Base-by-base conservation (phyloP, 2,329 filamentous ascomycete genomes). In the Aspergillus tamarii region DNA sequence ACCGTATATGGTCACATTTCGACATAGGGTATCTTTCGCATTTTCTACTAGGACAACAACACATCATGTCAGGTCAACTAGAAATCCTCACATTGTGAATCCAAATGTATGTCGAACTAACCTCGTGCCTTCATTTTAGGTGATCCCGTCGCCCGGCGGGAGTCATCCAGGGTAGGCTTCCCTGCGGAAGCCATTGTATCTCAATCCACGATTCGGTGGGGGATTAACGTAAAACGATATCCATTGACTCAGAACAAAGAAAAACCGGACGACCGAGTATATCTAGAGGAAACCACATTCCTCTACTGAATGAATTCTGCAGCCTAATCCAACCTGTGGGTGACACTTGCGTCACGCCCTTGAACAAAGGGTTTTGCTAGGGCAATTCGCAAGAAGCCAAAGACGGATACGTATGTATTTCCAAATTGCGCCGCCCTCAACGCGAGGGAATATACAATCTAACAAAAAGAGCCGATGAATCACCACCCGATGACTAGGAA, bases 1-100 rank as follows among this genome's bases (percentile, higher is more conserved):
- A 61, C 93, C 93, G 78, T 96, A 97, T 72, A 97, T 96, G 66
- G 93, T 87, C 66, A 97, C 90, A 80, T 97, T 97, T 74, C 93
- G 90, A 81, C 93, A 97, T 62, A 94, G 86, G 8, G 92, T 96
- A 76, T 96, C 93, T 81, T 94, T 96, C 59, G 87, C 83, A 77
- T 91, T 91, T 81, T 92, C 90, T 91, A 68, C 52, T 14, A 39
- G 62, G 43, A 50, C 57, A 41, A 32, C 28, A 57, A 50, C 21
- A 19, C 23, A 63, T 28, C 55, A 32, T 60, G 61, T 67, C 53
- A 67, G 65, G 30, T 55, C 32, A 55, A 55, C 39, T 55, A n/a
- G 43, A 54, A 34, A 21, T 52, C 28, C 48, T 28, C 48, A 34
- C 28, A 52, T 32, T 32, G 28, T 32, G 19, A 32, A 52, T 19